These are phyloP conservation scores for Agaricus blazei DNA, from an alignment of 768 basidiomycete species.

Conservation along the genomic window DNA sequence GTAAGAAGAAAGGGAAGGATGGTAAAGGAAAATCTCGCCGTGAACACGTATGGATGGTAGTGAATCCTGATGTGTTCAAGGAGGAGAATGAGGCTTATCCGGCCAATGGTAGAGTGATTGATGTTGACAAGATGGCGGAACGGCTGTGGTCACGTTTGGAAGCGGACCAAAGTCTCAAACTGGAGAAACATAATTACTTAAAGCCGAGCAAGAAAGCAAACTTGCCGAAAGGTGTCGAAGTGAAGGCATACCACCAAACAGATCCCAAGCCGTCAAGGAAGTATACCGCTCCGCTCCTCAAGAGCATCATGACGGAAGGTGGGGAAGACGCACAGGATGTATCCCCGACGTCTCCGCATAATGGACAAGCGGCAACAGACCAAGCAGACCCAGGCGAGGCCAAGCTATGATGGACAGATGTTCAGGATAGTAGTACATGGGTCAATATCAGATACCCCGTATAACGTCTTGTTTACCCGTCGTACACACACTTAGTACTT, in stretches of 20 bases:
- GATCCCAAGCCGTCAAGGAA: slow-evolving; percentile 63
- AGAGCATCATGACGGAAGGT: slow-evolving; percentile 46
- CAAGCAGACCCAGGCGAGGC: neutral
- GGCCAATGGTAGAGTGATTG: slow-evolving; percentile 13
- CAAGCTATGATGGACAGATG: neutral
- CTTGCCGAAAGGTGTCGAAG: slow-evolving; percentile 29
- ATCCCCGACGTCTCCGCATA: neutral
- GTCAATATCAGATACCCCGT: no score
- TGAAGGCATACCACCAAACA: slow-evolving; percentile 59
- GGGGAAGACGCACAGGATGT: neutral
- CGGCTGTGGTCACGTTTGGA: slow-evolving; percentile 59
- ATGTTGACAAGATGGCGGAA: slow-evolving; percentile 37
- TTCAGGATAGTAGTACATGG: no score
- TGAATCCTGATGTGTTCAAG: slow-evolving; percentile 22
- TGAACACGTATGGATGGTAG: slow-evolving; percentile 40
- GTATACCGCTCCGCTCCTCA: slow-evolving; percentile 60
- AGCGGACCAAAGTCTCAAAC: slow-evolving; percentile 41
- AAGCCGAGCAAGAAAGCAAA: slow-evolving; percentile 20
- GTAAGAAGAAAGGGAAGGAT: slow-evolving; percentile 20
- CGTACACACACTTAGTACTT: neutral
- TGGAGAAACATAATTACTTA: slow-evolving; percentile 46
- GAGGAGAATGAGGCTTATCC: slow-evolving; percentile 7
- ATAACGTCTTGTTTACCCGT: no score
- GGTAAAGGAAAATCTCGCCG: slow-evolving; percentile 29
- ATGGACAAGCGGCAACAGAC: neutral